Evolutionary conservation across 495 filamentous ascomycete genomes (phyloP).

Genomic region (Aspergillus saccharolyticus): DNA sequence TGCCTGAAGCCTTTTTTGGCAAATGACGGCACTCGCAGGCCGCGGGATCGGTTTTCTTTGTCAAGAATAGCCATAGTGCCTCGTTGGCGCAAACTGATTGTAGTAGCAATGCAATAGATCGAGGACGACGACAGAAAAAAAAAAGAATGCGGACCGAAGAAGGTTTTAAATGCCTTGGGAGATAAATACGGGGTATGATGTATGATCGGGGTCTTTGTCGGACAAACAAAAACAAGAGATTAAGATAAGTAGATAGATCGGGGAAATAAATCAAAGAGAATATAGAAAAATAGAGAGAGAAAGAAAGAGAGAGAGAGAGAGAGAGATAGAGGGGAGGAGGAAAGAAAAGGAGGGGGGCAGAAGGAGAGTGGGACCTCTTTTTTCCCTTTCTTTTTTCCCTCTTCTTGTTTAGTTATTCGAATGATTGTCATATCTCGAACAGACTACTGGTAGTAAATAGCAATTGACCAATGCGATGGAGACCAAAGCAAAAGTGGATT

Average conservation of each 20-base stretch:
- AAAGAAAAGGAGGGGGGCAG: background rate
- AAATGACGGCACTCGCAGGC: constrained; percentile 37
- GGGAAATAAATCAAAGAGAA: background rate
- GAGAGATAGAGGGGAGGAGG: background rate
- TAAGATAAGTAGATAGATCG: background rate
- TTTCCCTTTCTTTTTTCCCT: too few species aligned
- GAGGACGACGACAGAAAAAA: too few species aligned
- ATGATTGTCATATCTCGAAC: background rate
- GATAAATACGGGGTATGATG: too few species aligned
- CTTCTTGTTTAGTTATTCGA: too few species aligned
- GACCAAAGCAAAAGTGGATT: constrained; percentile 1
- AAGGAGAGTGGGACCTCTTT: too few species aligned
- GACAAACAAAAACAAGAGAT: background rate
- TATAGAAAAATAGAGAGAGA: constrained; percentile 6
- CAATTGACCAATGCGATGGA: background rate
- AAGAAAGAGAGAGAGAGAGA: constrained; percentile 5
- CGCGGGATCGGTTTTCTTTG: constrained; percentile 36
- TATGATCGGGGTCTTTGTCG: background rate
- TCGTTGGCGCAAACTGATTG: background rate
- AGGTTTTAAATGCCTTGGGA: too few species aligned
- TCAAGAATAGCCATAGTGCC: constrained; percentile 35
- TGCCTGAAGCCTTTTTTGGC: constrained; percentile 25
- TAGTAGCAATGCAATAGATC: too few species aligned
- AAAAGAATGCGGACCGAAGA: background rate
- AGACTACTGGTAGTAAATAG: background rate